Evolutionary conservation across 148 eudicot species (phyloP), one percentile per base, ranked within the genome.

Genomic region (Cornus suecica): DNA sequence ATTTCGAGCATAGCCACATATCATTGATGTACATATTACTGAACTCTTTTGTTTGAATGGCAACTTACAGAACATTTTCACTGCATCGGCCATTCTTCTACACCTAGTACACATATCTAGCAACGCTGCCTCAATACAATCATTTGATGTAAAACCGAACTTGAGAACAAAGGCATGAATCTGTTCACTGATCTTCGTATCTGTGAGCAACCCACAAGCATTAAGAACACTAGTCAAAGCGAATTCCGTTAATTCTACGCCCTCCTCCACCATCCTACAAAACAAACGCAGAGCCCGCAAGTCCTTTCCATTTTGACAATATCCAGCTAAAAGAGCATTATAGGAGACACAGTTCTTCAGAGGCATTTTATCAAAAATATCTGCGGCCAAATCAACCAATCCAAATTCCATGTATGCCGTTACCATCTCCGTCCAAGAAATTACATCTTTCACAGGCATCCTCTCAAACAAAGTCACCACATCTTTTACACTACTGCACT

Each of bases 101-200:
- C 99, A 92, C 84, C 88, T 89, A 26, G 97, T 89, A 78, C 81
- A 91, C 97, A 91, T 92, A 81, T 95, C 91, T 41, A 95, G 79
- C 72, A 95, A 80, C 8, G 97, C 91, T 34, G 97, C 78, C 84
- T 88, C 90, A 48, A 89, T 78, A 79, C 30, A 65, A 54, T 82
- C 84, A 83, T 91, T 88, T 34, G 78, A 65, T 68, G 77, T 80
- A 34, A 75, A 78, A 77, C 94, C 91, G 77, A 86, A 87, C 80
- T 95, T 95, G 61, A 89, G 54, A 68, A 88, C 84, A 81, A 95
- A 95, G 27, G 89, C 90, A 79, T 89, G 94, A 45, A 95, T 56
- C 75, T 91, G 94, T 83, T 87, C 80, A 69, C 97, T 92, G 20
- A 79, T 75, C 69, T 76, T 76, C 81, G 70, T 74, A 52, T 87